These are phyloP conservation scores for Chaetomium tenue DNA, from an alignment of 495 filamentous ascomycete species.

Conservation along the genomic window DNA sequence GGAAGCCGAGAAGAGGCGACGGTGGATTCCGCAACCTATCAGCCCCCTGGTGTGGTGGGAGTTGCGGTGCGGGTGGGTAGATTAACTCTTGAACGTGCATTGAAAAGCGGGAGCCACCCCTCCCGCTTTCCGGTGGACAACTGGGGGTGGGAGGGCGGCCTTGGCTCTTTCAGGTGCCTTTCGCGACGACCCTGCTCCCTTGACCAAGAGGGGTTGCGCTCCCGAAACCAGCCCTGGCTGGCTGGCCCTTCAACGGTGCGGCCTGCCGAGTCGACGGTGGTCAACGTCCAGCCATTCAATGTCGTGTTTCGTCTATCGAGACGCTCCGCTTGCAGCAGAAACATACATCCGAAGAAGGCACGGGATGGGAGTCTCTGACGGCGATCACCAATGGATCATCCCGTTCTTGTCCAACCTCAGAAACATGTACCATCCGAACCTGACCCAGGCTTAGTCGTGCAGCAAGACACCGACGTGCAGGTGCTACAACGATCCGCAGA, in stretches of 20 bases:
- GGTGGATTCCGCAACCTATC: conserved; percentile 19
- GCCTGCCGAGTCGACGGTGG: conserved; percentile 3
- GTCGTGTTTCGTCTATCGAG: conserved; percentile 5
- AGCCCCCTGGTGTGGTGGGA: conserved; percentile 15
- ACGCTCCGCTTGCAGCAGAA: not conserved
- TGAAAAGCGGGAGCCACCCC: conserved; percentile 36
- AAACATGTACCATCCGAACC: conserved; percentile 11
- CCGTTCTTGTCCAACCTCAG: conserved; percentile 8
- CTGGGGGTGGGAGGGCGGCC: conserved; percentile 14
- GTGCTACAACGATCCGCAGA: conserved; percentile 17
- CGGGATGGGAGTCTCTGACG: not conserved
- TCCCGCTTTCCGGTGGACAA: conserved; percentile 33
- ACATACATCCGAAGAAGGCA: not conserved
- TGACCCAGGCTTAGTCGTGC: conserved; percentile 9
- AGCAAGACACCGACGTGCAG: conserved; percentile 26
- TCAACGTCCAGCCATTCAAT: conserved; percentile 3
- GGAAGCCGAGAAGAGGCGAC: conserved; percentile 13
- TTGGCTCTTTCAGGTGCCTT: conserved; percentile 27
- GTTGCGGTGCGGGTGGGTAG: conserved; percentile 7
- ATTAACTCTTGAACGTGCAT: conserved; percentile 31
- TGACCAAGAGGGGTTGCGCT: conserved; percentile 20
- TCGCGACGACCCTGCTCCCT: conserved; percentile 21
- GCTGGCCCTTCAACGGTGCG: conserved; percentile 14
- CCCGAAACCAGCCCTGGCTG: conserved; percentile 28
- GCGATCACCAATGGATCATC: conserved; percentile 9